These are phyloP conservation scores for Calamus simplicifolius DNA, from an alignment of 176 grass and related monocot species.

Conservation along the genomic window DNA sequence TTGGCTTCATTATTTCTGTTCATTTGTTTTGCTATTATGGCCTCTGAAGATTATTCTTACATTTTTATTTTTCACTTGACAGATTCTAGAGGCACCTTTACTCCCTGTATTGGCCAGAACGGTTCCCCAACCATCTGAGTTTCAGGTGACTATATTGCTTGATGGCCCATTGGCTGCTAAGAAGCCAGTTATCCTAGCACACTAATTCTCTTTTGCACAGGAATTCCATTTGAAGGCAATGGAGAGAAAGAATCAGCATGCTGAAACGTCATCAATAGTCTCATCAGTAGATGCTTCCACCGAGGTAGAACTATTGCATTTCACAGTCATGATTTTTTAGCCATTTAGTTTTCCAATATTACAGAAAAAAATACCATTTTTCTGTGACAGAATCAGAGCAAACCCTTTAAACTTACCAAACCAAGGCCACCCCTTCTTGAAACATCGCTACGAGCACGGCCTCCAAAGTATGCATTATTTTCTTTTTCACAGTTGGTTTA, in stretches of 20 bases:
- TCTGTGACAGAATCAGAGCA: slow-evolving; percentile 52
- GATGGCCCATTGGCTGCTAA: background rate
- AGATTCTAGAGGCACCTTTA: slow-evolving; percentile 74
- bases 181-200: background rate
- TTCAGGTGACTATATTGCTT: slow-evolving; percentile 42
- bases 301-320: slow-evolving; percentile 20
- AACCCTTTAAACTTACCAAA: slow-evolving; percentile 35
- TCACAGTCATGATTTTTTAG: too few relatives aligned
- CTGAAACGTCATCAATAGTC: slow-evolving; percentile 46
- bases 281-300: slow-evolving; percentile 37
- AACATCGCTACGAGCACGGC: slow-evolving; percentile 66
- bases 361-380: too few relatives aligned
- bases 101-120: slow-evolving; percentile 61
- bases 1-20: background rate
- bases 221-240: slow-evolving; percentile 84
- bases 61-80: slow-evolving; percentile 15
- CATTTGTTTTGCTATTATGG: too few relatives aligned
- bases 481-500: too few relatives aligned
- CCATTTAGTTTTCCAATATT: too few relatives aligned
- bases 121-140: slow-evolving; percentile 43
- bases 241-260: slow-evolving; percentile 60
- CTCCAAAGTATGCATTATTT: slow-evolving; percentile 53
- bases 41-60: background rate
- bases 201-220: slow-evolving; percentile 20
- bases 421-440: slow-evolving; percentile 66